Evolutionary conservation across 1,139 yeast species (phyloP).

Genomic region (Diutina mesorugosa): DNA sequence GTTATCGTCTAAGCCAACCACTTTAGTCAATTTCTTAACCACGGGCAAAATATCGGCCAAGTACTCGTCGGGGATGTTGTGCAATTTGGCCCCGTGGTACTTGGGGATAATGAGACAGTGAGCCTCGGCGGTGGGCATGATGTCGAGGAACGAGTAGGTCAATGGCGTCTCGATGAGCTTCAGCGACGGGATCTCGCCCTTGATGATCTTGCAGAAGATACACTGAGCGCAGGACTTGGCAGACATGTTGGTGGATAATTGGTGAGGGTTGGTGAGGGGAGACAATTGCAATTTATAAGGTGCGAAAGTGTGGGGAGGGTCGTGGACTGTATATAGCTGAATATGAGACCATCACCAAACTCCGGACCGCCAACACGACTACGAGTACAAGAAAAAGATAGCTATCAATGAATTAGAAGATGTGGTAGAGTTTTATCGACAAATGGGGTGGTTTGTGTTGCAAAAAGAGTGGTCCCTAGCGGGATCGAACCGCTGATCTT

Average conservation of each 20-base stretch:
- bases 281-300: not conserved
- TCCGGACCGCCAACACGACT: too few relatives aligned
- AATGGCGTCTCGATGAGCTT: slow-evolving; percentile 74
- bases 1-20: slow-evolving; percentile 47
- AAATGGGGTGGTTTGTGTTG: too few relatives aligned
- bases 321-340: not conserved
- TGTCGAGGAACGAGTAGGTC: slow-evolving; percentile 77
- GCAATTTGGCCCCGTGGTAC: slow-evolving; percentile 83
- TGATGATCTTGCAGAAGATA: slow-evolving; percentile 84
- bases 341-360: too few relatives aligned
- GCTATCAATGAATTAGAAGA: too few relatives aligned
- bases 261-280: not conserved
- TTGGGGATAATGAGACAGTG: slow-evolving; percentile 87
- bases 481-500: slow-evolving; percentile 80
- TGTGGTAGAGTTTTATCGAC: too few relatives aligned
- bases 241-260: not conserved
- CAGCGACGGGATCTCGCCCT: slow-evolving; percentile 88
- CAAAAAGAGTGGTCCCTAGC: slow-evolving; percentile 54
- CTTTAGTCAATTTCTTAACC: slow-evolving; percentile 71
- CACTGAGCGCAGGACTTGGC: slow-evolving; percentile 36
- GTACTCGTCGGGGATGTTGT: slow-evolving; percentile 84
- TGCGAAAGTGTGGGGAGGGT: not conserved
- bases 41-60: slow-evolving; percentile 75
- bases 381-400: too few relatives aligned
- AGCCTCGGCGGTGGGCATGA: slow-evolving; percentile 82